Evolutionary conservation across 768 basidiomycete genomes (phyloP), one percentile per base, ranked within the genome.

Genomic region (Boletus coccyginus): DNA sequence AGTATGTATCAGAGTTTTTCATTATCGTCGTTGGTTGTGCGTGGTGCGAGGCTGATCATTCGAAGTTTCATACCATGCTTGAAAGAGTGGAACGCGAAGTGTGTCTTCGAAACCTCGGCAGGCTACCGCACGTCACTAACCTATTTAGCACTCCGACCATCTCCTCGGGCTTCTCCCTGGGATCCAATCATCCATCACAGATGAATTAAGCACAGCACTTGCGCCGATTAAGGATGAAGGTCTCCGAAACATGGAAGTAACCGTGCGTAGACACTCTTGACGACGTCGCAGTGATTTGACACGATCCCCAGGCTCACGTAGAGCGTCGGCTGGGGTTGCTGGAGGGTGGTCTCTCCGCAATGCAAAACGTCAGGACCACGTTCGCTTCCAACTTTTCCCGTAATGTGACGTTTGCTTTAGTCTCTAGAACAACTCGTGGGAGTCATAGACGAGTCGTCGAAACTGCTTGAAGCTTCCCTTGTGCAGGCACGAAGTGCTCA

Each of bases 401-500:
- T 33, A 10, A 46, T 47, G 63, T 60, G 66, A 74, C 36, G 50
- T 53, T 39, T 40, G 14, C 31, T 8, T 3, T 33, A 70, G 68
- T 65, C 62, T 24, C 39, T 70, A 27, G 58, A 56, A n/a, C 61
- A 59, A 31, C 53, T 71, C 8, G 41, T 51, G 40, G 50, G 47
- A 9, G 45, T 65, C 36, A 27, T 63, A 29, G 57, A 58, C 24
- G 57, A 62, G 24, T 66, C 73, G 5, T 61, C 73, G 5, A 58
- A 53, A 17, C 54, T 70, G 21, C 63, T 81, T 9, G 69, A 74
- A 31, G 59, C 56, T 16, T 73, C 74, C 7, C 52, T 70, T 24
- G 59, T 59, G 12, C 66, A 71, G 24, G 73, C 77, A 2, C 60
- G 68, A n/a, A 50, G 57, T 31, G 64, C 74, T 6, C 73, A 70